phyloP scores from a whole-genome alignment of 1,139 yeast species.

The Pneumocystis murina region DNA sequence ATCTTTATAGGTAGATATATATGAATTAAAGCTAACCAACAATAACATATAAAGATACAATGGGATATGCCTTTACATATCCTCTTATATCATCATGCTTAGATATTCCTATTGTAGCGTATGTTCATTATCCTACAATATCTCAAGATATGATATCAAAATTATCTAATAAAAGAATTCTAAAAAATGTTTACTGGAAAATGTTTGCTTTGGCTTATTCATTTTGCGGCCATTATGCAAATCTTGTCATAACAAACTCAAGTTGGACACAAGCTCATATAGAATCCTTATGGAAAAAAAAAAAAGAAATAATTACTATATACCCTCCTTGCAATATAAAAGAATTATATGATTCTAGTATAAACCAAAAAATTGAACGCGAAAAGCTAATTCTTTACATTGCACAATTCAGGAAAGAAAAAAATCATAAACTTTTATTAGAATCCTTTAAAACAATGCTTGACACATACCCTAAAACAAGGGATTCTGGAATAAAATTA shows the following conservation, averaged over 20 bases:
- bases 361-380: conserved; percentile 24
- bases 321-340: conserved; percentile 85
- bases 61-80: conserved; percentile 83
- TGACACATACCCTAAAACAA: conserved; percentile 9
- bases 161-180: conserved; percentile 20
- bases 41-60: conserved; percentile 35
- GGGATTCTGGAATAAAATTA: conserved; percentile 28
- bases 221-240: conserved; percentile 50
- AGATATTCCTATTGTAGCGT: conserved; percentile 63
- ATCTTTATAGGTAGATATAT: conserved; percentile 46
- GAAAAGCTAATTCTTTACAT: conserved; percentile 51
- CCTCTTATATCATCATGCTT: conserved; percentile 42
- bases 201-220: conserved; percentile 37
- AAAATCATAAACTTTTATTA: conserved; percentile 64
- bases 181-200: conserved; percentile 61
- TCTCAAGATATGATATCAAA: conserved; percentile 63
- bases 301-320: conserved; percentile 33
- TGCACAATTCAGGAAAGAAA: conserved; percentile 94
- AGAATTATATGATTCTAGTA: conserved; percentile 23
- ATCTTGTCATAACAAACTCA: conserved; percentile 62
- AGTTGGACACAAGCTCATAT: conserved; percentile 84
- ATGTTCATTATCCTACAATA: conserved; percentile 86
- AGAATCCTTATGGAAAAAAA: conserved; percentile 39
- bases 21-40: not conserved
- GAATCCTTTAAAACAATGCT: conserved; percentile 44